These are phyloP conservation scores for Hordeum pubiflorum DNA, from an alignment of 202 grass and related monocot species.

Conservation along the genomic window DNA sequence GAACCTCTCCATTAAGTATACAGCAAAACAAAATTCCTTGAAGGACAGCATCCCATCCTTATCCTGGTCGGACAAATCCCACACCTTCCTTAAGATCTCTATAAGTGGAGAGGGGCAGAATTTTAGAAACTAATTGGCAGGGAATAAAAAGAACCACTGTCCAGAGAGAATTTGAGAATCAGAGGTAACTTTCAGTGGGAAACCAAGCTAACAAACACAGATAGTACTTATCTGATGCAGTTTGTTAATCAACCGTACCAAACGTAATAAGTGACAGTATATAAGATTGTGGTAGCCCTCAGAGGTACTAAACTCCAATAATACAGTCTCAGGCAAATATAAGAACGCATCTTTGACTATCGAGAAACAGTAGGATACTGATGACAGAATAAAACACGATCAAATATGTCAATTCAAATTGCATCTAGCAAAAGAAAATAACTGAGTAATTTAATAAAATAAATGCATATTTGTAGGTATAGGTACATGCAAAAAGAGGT, in stretches of 20 bases:
- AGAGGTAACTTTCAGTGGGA: neutral
- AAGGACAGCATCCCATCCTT: constrained; percentile 97
- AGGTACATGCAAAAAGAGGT: neutral
- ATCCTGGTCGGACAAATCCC: constrained; percentile 99
- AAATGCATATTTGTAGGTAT: neutral
- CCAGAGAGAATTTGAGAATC: constrained; percentile 8
- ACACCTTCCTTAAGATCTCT: constrained; percentile 96
- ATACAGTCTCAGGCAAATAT: constrained; percentile 4
- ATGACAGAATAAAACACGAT: neutral
- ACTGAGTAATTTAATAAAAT: neutral
- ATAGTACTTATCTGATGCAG: neutral
- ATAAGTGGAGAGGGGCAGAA: constrained; percentile 14
- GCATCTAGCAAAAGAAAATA: constrained; percentile 12
- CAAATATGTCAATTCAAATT: constrained; percentile 15
- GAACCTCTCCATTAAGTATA: constrained; percentile 94
- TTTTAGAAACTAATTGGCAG: constrained; percentile 20
- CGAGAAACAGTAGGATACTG: neutral
- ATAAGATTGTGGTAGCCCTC: constrained; percentile 10
- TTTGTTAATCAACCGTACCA: constrained; percentile 13
- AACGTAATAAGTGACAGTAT: neutral
- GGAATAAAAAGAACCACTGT: constrained; percentile 10
- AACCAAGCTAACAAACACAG: constrained; percentile 11
- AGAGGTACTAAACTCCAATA: neutral
- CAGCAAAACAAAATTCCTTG: constrained; percentile 89
- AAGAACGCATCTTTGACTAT: neutral